Conservation (phyloP, 495 filamentous ascomycete genomes). For the Neurospora hispaniola region DNA sequence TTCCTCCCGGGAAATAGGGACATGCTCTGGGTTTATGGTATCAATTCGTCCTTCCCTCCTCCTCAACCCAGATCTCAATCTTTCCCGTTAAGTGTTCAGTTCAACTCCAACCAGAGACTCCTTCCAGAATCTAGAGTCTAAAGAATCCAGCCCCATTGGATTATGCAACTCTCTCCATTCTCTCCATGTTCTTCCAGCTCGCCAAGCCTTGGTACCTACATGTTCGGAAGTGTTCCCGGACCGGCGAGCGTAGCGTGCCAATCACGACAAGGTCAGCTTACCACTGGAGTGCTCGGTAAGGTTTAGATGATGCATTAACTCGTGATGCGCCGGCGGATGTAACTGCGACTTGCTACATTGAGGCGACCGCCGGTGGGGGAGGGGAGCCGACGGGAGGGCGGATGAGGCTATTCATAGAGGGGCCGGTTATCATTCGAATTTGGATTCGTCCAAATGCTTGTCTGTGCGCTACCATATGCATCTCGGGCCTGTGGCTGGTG, state of each 20-base stretch:
- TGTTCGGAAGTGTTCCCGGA: background rate
- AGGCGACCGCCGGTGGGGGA: background rate
- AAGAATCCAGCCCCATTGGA: background rate
- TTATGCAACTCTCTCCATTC: background rate
- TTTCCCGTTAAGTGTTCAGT: background rate
- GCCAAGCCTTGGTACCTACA: background rate
- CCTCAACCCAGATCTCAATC: background rate
- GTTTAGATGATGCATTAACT: background rate
- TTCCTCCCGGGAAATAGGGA: background rate
- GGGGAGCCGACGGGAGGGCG: background rate
- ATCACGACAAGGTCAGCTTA: background rate
- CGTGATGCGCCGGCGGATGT: background rate
- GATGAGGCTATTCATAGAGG: background rate
- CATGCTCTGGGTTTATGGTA: background rate
- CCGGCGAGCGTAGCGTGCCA: background rate
- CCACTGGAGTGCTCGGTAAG: background rate
- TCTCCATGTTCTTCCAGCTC: background rate
- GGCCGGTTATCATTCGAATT: background rate
- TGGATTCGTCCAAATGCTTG: background rate
- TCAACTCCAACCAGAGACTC: background rate
- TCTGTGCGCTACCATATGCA: background rate
- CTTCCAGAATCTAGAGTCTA: background rate
- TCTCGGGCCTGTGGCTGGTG: background rate
- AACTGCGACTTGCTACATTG: background rate
- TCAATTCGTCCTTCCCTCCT: too few species aligned